Evolutionary conservation across 306 rosid genomes (phyloP), one percentile per base, ranked within the genome.

Genomic region (Begonia peltatifolia): DNA sequence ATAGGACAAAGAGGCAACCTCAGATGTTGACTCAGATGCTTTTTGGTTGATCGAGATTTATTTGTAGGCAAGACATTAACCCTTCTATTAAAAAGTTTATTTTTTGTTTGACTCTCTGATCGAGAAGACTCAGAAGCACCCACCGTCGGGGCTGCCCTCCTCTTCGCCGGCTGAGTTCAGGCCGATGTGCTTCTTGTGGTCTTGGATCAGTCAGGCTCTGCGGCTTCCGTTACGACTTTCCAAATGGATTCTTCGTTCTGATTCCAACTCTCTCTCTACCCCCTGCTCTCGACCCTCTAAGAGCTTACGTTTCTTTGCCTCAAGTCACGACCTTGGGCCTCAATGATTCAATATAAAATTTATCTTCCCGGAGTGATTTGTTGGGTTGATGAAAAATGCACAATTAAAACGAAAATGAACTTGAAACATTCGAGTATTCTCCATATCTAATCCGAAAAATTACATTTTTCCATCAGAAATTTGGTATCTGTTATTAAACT

Each of bases 291-390:
- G 80, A 85, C 63, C 97, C 94, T 58, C 82, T 85, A 0, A 68
- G 87, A 57, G 87, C 72, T 68, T 85, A 71, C 55, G 7, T 89
- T 38, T 72, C 90, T 36, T 58, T 89, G 11, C 97, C 97, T 25
- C 97, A 74, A 68, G 95, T 83, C 76, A 72, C 90, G 5, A 0
- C 38, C 38, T 77, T 90, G 56, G 95, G 94, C 71, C 84, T 94
- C 56, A 85, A 63, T 83, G 85, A 95, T 95, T 90, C 52, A 2
- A 2, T 50, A 23, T 46, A 9, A 2, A 15, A 51, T 42, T 50
- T 3, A 10, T 11, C 42, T 58, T 38, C 15, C 6, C 43, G 60
- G 23, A 41, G 16, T 15, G 2, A 20, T 20, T 20, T 20, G 23
- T 20, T 20, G 23, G 23, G n/a, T n/a, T n/a, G n/a, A n/a, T n/a